A percentile compares a stretch with the other conserved stretches of the same genome.
Evolutionary conservation across 2,329 filamentous ascomycete genomes (phyloP).

Genomic region (Diplodia sapinea): DNA sequence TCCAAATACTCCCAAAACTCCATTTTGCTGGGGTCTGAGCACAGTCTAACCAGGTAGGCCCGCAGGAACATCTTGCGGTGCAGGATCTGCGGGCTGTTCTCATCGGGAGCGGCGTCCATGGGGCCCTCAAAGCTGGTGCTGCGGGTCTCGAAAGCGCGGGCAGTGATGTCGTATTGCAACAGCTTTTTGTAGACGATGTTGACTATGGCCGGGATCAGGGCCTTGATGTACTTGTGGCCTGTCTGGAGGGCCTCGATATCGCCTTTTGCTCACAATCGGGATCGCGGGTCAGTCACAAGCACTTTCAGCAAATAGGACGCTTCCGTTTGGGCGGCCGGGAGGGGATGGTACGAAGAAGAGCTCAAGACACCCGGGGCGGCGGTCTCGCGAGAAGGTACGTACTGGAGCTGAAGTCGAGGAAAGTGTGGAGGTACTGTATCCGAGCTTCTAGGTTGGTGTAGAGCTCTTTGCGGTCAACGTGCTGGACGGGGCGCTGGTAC

Average conservation of each 20-base stretch:
- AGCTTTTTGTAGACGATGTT: slow-evolving; percentile 86
- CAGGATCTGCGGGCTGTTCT: slow-evolving; percentile 75
- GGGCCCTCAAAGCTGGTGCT: slow-evolving; percentile 69
- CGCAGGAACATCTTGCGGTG: slow-evolving; percentile 78
- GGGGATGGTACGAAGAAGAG: not conserved
- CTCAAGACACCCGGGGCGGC: slow-evolving; percentile 23
- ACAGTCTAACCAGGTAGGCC: slow-evolving; percentile 77
- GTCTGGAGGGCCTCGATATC: slow-evolving; percentile 73
- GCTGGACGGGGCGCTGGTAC: slow-evolving; percentile 52
- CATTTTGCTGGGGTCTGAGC: slow-evolving; percentile 74
- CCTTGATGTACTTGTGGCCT: slow-evolving; percentile 77
- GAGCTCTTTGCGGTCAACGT: slow-evolving; percentile 72
- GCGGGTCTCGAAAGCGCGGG: slow-evolving; percentile 71
- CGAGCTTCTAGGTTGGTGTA: slow-evolving; percentile 73
- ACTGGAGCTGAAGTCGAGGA: slow-evolving; percentile 77
- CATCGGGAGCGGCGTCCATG: slow-evolving; percentile 66
- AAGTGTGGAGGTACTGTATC: slow-evolving; percentile 74
- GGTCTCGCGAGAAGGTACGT: slow-evolving; percentile 41
- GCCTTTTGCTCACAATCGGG: slow-evolving; percentile 50
- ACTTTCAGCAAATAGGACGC: not conserved
- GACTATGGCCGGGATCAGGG: slow-evolving; percentile 81
- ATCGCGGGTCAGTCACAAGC: slow-evolving; percentile 14
- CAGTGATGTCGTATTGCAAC: slow-evolving; percentile 80
- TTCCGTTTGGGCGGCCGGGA: not conserved
- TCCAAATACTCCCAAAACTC: slow-evolving; percentile 85